A percentile compares a stretch with the other conserved stretches of the same genome.
These are phyloP conservation scores for Xerocomellus intermedius DNA, from an alignment of 768 basidiomycete genomes.

Conservation along the genomic window DNA sequence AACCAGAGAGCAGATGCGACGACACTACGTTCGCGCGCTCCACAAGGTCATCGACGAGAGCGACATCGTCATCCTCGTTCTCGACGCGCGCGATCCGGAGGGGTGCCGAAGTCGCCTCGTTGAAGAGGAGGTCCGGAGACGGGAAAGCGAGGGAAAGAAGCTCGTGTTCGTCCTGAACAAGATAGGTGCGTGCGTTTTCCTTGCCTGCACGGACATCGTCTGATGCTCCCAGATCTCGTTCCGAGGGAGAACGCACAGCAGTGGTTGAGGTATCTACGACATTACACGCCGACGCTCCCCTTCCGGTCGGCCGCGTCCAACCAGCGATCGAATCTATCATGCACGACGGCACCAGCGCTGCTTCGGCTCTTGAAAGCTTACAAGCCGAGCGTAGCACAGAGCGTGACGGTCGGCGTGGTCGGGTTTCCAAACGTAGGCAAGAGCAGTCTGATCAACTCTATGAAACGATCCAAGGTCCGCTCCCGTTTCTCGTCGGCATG, in stretches of 20 bases:
- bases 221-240: slow-evolving; percentile 65
- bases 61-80: slow-evolving; percentile 84
- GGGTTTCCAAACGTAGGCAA: slow-evolving; percentile 99
- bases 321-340: slow-evolving; percentile 78
- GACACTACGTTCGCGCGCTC: slow-evolving; percentile 74
- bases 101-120: slow-evolving; percentile 90
- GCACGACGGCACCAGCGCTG: slow-evolving; percentile 70
- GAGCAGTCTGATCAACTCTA: slow-evolving; percentile 88
- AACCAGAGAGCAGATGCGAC: slow-evolving; percentile 68
- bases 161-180: slow-evolving; percentile 96
- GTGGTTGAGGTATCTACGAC: slow-evolving; percentile 91
- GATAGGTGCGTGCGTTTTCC: slow-evolving; percentile 61
- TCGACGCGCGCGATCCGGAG: slow-evolving; percentile 95
- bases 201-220: background rate
- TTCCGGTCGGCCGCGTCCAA: slow-evolving; percentile 80
- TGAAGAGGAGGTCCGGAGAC: slow-evolving; percentile 87
- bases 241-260: slow-evolving; percentile 83
- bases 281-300: slow-evolving; percentile 88
- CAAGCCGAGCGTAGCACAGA: slow-evolving; percentile 61
- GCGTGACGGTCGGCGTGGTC: slow-evolving; percentile 85
- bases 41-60: slow-evolving; percentile 93
- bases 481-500: background rate
- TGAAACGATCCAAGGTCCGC: slow-evolving; percentile 77
- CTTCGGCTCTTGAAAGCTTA: slow-evolving; percentile 83
- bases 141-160: slow-evolving; percentile 87